These are phyloP conservation scores for Colletotrichum higginsianum DNA, from an alignment of 2,329 filamentous ascomycete species.

Conservation along the genomic window DNA sequence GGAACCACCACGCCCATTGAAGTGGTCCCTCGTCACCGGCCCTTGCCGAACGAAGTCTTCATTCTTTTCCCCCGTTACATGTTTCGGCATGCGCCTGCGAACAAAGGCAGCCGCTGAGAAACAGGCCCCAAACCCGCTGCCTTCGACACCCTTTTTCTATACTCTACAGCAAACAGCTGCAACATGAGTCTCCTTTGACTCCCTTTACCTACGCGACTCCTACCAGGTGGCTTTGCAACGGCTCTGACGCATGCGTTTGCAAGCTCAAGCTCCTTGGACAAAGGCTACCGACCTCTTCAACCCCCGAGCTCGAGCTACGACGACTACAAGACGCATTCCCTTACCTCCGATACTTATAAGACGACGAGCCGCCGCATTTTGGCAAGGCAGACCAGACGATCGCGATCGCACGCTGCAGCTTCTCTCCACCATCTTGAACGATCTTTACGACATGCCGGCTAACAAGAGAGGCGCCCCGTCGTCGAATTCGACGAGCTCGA, in stretches of 20 bases:
- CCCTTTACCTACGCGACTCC: constrained; percentile 34
- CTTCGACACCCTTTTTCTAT: neutral
- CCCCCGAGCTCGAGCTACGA: neutral
- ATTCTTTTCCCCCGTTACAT: constrained; percentile 22
- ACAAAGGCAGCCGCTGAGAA: constrained; percentile 31
- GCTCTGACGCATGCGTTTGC: constrained; percentile 33
- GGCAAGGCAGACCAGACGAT: constrained; percentile 16
- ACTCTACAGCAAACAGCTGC: constrained; percentile 4
- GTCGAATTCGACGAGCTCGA: constrained; percentile 45
- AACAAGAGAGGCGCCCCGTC: constrained; percentile 35
- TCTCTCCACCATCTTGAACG: constrained; percentile 11
- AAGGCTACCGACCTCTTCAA: constrained; percentile 19
- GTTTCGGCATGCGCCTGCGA: constrained; percentile 37
- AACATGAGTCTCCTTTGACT: constrained; percentile 38
- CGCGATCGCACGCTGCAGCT: constrained; percentile 8
- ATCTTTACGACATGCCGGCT: constrained; percentile 35
- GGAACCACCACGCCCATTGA: constrained; percentile 10
- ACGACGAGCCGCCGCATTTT: constrained; percentile 16
- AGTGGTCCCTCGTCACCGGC: constrained; percentile 37
- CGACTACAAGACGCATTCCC: neutral
- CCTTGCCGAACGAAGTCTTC: constrained; percentile 29
- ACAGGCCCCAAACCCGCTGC: constrained; percentile 16
- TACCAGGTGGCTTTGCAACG: constrained; percentile 31
- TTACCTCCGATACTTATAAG: constrained; percentile 1
- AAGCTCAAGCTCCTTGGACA: constrained; percentile 34